Evolutionary conservation across 2,329 filamentous ascomycete species (phyloP), one percentile per base, ranked within the genome.

Genomic region (Aspergillus glaucus): DNA sequence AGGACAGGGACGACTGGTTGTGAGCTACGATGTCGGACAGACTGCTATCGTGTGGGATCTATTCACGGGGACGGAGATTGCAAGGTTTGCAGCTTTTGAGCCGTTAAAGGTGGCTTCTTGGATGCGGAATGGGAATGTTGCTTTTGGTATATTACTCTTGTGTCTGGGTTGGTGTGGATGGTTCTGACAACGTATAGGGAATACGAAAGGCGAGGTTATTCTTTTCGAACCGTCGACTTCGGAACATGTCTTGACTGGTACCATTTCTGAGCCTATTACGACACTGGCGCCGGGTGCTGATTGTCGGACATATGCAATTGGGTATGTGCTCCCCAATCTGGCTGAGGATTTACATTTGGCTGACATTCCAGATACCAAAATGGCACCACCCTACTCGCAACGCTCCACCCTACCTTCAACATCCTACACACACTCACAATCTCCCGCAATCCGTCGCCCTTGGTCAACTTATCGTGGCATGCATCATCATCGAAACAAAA

Each of bases 21-120:
- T 95, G 53, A 97, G 90, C 72, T 96, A 95, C 62, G 93, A 98
- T 75, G 81, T 81, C 15, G 86, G 88, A 34, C 88, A 92, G 68
- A 95, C 88, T 1, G 89, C 91, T 3, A 95, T 97, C 63, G 88
- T 97, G 6, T 98, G 93, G 93, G 92, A 98, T 70, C 78, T 96
- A 52, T 83, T 94, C 73, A 94, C 89, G 0, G 93, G 93, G 44
- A 84, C 90, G 51, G 90, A 96, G 69, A 80, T 96, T 50, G 85
- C 92, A 36, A 81, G 91, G n/a, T 97, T 97, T 72, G 85, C 86
- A 21, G 93, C 91, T 0, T 96, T 95, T 63, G 89, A 95, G 62
- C 82, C 87, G 56, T 79, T 97, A 54, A 85, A 84, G 19, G 85
- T 88, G 26, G 92, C 91, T 34, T 79, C 87, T 10, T 98, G 93